Percentiles rank a stretch among this genome's conserved stretches.
Evolutionary conservation across 2,329 filamentous ascomycete species (phyloP).

Genomic region (Colletotrichum brevisporum): DNA sequence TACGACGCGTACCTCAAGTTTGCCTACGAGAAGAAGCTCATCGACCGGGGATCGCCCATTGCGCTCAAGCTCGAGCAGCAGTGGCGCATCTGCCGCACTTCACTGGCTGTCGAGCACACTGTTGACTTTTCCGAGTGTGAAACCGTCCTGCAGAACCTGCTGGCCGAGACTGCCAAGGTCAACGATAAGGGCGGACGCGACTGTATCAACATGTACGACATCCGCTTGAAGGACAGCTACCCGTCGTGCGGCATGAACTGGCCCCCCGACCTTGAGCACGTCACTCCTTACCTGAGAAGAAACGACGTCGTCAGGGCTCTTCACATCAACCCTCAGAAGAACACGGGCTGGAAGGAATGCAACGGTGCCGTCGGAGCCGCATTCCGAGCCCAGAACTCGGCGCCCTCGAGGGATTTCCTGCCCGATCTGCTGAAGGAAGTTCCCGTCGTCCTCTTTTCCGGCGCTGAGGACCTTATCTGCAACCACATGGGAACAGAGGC

Average conservation of each 20-base stretch:
- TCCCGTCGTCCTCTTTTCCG: slow-evolving; percentile 89
- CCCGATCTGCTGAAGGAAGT: slow-evolving; percentile 84
- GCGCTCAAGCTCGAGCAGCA: slow-evolving; percentile 77
- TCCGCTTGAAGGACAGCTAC: slow-evolving; percentile 84
- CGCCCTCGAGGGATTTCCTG: slow-evolving; percentile 80
- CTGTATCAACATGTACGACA: slow-evolving; percentile 98
- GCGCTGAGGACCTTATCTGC: slow-evolving; percentile 94
- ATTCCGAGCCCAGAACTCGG: slow-evolving; percentile 80
- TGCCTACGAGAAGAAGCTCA: slow-evolving; percentile 81
- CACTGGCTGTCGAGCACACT: slow-evolving; percentile 64
- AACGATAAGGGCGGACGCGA: slow-evolving; percentile 63
- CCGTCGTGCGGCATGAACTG: slow-evolving; percentile 97
- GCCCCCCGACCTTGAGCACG: slow-evolving; percentile 85
- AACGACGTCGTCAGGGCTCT: slow-evolving; percentile 84
- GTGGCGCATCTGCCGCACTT: slow-evolving; percentile 77
- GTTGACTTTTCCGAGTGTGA: slow-evolving; percentile 84
- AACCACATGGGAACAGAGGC: slow-evolving; percentile 96
- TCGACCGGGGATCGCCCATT: slow-evolving; percentile 75
- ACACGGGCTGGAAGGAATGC: slow-evolving; percentile 93
- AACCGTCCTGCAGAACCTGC: slow-evolving; percentile 78
- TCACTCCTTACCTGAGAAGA: slow-evolving; percentile 88
- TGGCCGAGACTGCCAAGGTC: slow-evolving; percentile 73
- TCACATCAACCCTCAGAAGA: slow-evolving; percentile 85
- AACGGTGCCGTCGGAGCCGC: slow-evolving; percentile 80
- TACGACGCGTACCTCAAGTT: slow-evolving; percentile 90